Conservation (phyloP, 805 yeast genomes). For the Metschnikowia dekortorum region DNA sequence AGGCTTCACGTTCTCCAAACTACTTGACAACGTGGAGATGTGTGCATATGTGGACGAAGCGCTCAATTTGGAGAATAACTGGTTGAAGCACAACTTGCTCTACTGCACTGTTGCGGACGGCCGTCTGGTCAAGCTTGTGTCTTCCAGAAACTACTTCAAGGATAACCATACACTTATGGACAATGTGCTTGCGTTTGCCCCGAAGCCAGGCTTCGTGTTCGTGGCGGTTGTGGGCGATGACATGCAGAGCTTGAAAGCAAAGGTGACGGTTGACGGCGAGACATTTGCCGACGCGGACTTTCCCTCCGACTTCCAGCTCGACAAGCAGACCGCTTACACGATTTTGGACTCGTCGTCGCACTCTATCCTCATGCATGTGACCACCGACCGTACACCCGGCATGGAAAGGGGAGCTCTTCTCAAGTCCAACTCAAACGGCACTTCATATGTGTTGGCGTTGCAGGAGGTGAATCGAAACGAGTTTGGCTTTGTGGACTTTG, state of each 20-base stretch:
- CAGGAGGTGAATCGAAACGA: constrained; percentile 69
- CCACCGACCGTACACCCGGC: constrained; percentile 50
- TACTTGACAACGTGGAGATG: constrained; percentile 48
- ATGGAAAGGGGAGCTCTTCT: constrained; percentile 72
- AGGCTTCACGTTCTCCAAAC: constrained; percentile 56
- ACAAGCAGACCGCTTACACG: constrained; percentile 61
- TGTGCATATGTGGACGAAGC: constrained; percentile 69
- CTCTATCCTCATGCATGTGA: constrained; percentile 78
- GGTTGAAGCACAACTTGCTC: constrained; percentile 52
- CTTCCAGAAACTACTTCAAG: constrained; percentile 53
- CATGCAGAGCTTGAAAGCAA: constrained; percentile 50
- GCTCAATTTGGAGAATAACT: constrained; percentile 40
- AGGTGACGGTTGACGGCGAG: constrained; percentile 73
- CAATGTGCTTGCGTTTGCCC: constrained; percentile 67
- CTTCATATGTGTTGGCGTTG: constrained; percentile 68
- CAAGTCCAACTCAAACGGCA: constrained; percentile 90
- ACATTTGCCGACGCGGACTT: constrained; percentile 74
- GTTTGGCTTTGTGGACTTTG: constrained; percentile 83
- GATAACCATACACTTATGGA: constrained; percentile 43
- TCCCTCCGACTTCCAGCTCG: constrained; percentile 60
- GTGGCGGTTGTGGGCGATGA: constrained; percentile 56
- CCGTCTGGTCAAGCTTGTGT: constrained; percentile 30
- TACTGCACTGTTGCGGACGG: constrained; percentile 54
- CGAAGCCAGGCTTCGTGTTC: constrained; percentile 64
- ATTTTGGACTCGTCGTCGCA: constrained; percentile 68